phyloP scores from a whole-genome alignment of 352 stramenopile genomes.

The Pythium sp. region DNA sequence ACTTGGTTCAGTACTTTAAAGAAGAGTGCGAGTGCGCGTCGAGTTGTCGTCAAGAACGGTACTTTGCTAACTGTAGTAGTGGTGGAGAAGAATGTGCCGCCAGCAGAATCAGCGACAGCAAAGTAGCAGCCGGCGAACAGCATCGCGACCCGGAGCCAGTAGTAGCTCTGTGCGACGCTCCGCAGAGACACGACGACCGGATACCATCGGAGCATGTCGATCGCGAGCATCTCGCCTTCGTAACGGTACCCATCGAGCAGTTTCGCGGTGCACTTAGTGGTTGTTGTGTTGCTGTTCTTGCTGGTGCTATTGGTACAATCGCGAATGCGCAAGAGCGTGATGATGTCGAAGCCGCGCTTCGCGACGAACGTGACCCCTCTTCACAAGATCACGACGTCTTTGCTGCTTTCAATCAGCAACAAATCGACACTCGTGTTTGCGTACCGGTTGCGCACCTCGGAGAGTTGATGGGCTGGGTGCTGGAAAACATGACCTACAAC shows the following conservation, averaged over 20 bases:
- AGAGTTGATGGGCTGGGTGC: not conserved
- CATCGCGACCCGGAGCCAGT: slow-evolving; percentile 11
- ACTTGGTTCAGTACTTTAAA: slow-evolving; percentile 22
- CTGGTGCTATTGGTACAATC: not conserved
- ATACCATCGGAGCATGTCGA: slow-evolving; percentile 11
- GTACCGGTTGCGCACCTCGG: not conserved
- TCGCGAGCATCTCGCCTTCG: slow-evolving; percentile 15
- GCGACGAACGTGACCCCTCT: slow-evolving; percentile 10
- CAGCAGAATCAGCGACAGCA: not conserved
- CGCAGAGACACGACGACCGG: slow-evolving; percentile 3
- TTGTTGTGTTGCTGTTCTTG: not conserved
- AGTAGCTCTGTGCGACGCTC: slow-evolving; percentile 10
- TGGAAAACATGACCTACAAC: not conserved
- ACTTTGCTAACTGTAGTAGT: not conserved
- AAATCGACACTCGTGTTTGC: slow-evolving; percentile 11
- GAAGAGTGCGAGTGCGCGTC: not conserved
- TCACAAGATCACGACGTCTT: slow-evolving; percentile 5
- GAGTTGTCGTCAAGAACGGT: not conserved
- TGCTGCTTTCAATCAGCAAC: slow-evolving; percentile 6
- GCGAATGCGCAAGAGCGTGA: slow-evolving; percentile 14
- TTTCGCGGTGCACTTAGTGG: too few relatives aligned
- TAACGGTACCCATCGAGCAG: slow-evolving; percentile 15
- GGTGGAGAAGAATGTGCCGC: too few relatives aligned
- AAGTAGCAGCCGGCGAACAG: slow-evolving; percentile 13
- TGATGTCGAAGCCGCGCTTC: slow-evolving; percentile 5